These are phyloP conservation scores for Aegle marmelos DNA, from an alignment of 345 rosid genomes.

Conservation along the genomic window DNA sequence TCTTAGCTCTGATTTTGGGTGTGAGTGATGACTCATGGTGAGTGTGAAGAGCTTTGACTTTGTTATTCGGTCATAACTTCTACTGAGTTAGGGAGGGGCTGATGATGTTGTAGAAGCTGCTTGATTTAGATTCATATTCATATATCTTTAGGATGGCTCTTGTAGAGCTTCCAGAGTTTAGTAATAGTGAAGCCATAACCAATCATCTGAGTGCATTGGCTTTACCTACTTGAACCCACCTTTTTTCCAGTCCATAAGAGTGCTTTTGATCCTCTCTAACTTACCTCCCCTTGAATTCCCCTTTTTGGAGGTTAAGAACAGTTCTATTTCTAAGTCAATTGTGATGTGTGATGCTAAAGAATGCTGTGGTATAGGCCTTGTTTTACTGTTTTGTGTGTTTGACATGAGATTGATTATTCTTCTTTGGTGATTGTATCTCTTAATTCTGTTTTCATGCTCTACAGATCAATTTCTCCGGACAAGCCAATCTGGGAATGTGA, in stretches of 20 bases:
- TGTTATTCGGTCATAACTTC: background rate
- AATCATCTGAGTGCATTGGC: background rate
- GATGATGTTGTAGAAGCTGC: background rate
- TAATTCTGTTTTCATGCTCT: background rate
- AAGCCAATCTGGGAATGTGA: background rate
- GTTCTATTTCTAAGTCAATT: background rate
- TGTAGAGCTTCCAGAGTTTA: background rate
- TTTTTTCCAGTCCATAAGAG: background rate
- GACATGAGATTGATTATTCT: background rate
- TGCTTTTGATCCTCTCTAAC: background rate
- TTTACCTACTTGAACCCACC: too few relatives aligned
- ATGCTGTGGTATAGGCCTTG: background rate
- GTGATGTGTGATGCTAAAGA: background rate
- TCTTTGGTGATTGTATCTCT: background rate
- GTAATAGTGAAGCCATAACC: background rate
- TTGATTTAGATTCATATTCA: background rate
- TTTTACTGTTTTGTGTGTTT: too few relatives aligned
- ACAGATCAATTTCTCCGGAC: constrained; percentile 38
- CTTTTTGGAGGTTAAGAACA: background rate
- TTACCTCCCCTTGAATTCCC: background rate
- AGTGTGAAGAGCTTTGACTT: background rate
- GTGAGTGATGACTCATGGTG: background rate
- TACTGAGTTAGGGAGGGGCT: too few relatives aligned
- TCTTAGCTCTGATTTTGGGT: background rate
- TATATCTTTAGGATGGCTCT: background rate